Evolutionary conservation across 1,139 yeast genomes (phyloP).

Genomic region (Candida anutae): DNA sequence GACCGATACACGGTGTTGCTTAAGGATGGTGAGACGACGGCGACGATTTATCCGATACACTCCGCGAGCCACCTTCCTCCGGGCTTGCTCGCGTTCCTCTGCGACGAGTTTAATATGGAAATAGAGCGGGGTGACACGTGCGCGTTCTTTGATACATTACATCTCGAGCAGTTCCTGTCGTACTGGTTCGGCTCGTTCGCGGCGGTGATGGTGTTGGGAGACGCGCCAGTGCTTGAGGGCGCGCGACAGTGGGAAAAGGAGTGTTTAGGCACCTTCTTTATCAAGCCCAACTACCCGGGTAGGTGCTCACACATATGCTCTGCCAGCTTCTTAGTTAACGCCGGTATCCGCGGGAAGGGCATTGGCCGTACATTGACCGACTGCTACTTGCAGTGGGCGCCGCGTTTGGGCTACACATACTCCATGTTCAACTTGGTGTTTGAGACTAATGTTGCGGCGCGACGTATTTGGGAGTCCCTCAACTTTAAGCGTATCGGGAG

Average conservation of each 20-base stretch:
- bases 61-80: slow-evolving; percentile 60
- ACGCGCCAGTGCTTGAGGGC: slow-evolving; percentile 49
- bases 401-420: slow-evolving; percentile 76
- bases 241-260: slow-evolving; percentile 80
- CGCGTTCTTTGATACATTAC: slow-evolving; percentile 74
- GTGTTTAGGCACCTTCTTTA: slow-evolving; percentile 76
- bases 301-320: slow-evolving; percentile 91
- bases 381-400: slow-evolving; percentile 87
- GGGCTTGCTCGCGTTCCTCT: slow-evolving; percentile 68
- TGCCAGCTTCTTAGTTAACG: slow-evolving; percentile 81
- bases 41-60: slow-evolving; percentile 83
- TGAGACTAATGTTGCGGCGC: slow-evolving; percentile 79
- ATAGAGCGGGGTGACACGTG: slow-evolving; percentile 82
- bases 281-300: slow-evolving; percentile 89
- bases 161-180: slow-evolving; percentile 63
- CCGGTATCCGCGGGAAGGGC: slow-evolving; percentile 89
- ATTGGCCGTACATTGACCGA: slow-evolving; percentile 81
- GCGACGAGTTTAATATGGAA: slow-evolving; percentile 92
- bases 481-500: slow-evolving; percentile 75
- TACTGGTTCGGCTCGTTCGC: slow-evolving; percentile 88
- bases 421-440: slow-evolving; percentile 80
- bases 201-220: slow-evolving; percentile 82
- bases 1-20: slow-evolving; percentile 58
- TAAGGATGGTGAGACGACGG: slow-evolving; percentile 85
- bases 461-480: slow-evolving; percentile 71